Conservation (phyloP, 1,284 basidiomycete genomes). For the Neonothopanus nambi region DNA sequence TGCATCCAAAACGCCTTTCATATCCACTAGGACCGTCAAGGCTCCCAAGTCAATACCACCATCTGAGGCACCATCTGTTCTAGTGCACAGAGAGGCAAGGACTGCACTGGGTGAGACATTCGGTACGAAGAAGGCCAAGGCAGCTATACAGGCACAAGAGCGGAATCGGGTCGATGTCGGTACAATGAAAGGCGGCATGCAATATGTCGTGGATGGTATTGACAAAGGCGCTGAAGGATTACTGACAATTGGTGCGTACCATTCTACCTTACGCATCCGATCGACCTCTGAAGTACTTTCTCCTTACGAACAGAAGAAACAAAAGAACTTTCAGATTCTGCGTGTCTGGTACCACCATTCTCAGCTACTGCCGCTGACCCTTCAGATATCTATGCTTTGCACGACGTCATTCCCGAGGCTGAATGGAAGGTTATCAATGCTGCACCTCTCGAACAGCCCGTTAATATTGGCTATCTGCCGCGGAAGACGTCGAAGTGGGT, state of each 20-base stretch:
- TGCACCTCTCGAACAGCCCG: constrained; percentile 54
- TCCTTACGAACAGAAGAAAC: constrained; percentile 53
- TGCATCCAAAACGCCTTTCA: constrained; percentile 62
- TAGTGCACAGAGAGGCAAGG: constrained; percentile 63
- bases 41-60: constrained; percentile 72
- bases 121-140: constrained; percentile 91
- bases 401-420: constrained; percentile 72
- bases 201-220: constrained; percentile 80
- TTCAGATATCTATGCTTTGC: constrained; percentile 75
- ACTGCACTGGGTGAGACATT: constrained; percentile 88
- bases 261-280: neutral
- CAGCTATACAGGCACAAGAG: constrained; percentile 79
- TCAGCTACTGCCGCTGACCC: constrained; percentile 64
- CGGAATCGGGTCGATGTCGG: constrained; percentile 85
- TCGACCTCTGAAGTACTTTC: constrained; percentile 8
- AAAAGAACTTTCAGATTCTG: constrained; percentile 58
- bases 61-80: constrained; percentile 45
- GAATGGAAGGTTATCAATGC: constrained; percentile 73
- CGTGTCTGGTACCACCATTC: constrained; percentile 75
- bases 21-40: constrained; percentile 80
- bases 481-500: constrained; percentile 69
- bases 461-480: constrained; percentile 60
- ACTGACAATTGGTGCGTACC: constrained; percentile 60
- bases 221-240: constrained; percentile 67
- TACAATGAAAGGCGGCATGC: constrained; percentile 85